Conservation (phyloP, 1,139 yeast genomes). For the Geotrichum phurueaensis region DNA sequence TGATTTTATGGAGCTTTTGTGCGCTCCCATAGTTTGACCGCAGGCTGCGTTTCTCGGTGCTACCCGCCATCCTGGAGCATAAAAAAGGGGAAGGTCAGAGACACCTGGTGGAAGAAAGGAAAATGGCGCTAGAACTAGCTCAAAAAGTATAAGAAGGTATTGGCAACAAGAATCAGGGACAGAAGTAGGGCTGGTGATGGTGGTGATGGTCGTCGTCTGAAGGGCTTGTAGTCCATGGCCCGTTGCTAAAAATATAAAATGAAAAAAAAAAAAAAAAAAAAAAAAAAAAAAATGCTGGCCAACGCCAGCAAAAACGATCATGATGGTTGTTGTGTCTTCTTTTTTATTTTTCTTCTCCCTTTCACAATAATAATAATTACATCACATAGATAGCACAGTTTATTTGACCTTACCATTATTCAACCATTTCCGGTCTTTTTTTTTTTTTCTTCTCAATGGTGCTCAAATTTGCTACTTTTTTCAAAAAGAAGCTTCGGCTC, state of each 20-base stretch:
- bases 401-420: neutral
- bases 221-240: neutral
- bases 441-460: too few species aligned
- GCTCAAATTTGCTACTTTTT: neutral
- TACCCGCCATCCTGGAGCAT: neutral
- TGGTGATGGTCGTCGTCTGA: neutral
- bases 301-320: neutral
- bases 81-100: neutral
- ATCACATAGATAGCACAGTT: neutral
- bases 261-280: neutral
- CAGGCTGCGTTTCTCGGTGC: conserved; percentile 6
- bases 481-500: neutral
- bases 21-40: conserved; percentile 4
- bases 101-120: neutral
- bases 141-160: neutral
- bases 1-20: conserved; percentile 1
- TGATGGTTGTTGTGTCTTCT: neutral
- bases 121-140: neutral
- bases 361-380: neutral
- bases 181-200: neutral
- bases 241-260: neutral
- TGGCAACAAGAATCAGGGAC: neutral
- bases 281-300: too few species aligned
- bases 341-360: neutral
- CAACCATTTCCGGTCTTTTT: neutral